Evolutionary conservation across 352 stramenopile species (phyloP).

Genomic region (Pythium folliculosum): DNA sequence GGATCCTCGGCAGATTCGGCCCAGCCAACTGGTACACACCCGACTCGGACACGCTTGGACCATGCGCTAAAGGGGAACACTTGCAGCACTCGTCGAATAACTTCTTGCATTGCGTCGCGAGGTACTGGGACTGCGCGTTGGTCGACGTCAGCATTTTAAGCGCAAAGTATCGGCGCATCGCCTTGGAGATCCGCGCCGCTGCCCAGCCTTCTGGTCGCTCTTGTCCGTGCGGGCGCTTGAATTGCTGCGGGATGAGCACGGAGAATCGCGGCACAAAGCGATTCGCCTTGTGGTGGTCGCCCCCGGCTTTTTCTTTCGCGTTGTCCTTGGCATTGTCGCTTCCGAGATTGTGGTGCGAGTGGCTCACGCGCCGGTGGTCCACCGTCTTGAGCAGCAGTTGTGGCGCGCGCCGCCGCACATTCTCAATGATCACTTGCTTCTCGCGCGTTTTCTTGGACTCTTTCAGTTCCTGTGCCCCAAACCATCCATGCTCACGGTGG

Average conservation of each 20-base stretch:
- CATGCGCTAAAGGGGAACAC: conserved; percentile 55
- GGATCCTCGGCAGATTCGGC: conserved; percentile 65
- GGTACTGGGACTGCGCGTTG: conserved; percentile 45
- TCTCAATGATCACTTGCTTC: conserved; percentile 65
- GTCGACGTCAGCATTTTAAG: conserved; percentile 45
- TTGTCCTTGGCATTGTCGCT: neutral
- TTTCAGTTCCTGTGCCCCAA: conserved; percentile 38
- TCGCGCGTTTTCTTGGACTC: conserved; percentile 48
- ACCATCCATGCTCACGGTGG: neutral
- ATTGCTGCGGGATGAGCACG: conserved; percentile 46
- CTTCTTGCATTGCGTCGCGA: conserved; percentile 59
- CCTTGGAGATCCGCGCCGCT: conserved; percentile 49
- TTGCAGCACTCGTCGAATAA: conserved; percentile 81
- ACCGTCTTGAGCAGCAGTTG: conserved; percentile 42
- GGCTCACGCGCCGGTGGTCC: neutral
- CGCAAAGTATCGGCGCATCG: conserved; percentile 58
- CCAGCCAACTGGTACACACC: conserved; percentile 64
- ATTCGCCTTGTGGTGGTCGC: conserved; percentile 11
- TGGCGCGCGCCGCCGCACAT: conserved; percentile 41
- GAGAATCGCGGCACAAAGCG: conserved; percentile 25
- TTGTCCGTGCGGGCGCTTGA: conserved; percentile 26
- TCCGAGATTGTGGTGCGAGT: conserved; percentile 10
- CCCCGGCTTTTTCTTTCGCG: conserved; percentile 1
- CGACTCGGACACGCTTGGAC: conserved; percentile 52
- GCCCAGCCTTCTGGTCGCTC: conserved; percentile 61